A percentile compares a stretch with the other conserved stretches of the same genome.
Evolutionary conservation across 2,329 filamentous ascomycete genomes (phyloP).

Genomic region (Cladosporium sp.): DNA sequence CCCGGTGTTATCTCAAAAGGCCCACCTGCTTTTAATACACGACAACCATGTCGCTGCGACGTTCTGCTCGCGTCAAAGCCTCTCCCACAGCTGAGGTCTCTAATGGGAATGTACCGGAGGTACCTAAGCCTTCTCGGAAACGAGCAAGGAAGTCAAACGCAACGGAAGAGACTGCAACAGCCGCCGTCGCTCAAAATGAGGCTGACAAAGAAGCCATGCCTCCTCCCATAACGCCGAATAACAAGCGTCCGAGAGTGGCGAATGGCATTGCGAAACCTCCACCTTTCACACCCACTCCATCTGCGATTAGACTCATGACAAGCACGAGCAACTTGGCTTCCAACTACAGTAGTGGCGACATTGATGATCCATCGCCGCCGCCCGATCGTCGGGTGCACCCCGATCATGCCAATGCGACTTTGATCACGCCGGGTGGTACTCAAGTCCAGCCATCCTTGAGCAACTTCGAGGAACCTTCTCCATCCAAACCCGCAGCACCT

Average conservation of each 20-base stretch:
- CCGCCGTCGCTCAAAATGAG: slow-evolving; percentile 10
- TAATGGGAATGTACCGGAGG: slow-evolving; percentile 5
- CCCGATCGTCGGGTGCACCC: slow-evolving; percentile 58
- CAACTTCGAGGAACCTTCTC: slow-evolving; percentile 35
- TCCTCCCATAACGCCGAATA: slow-evolving; percentile 28
- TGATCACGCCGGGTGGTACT: slow-evolving; percentile 68
- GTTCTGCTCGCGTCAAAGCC: slow-evolving; percentile 45
- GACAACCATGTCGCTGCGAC: slow-evolving; percentile 47
- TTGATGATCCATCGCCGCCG: slow-evolving; percentile 32
- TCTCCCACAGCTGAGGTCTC: slow-evolving; percentile 3
- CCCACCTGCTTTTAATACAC: background rate
- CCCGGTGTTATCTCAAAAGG: no score
- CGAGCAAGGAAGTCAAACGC: slow-evolving; percentile 21
- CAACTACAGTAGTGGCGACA: slow-evolving; percentile 38
- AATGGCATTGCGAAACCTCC: slow-evolving; percentile 27
- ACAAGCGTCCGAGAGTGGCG: slow-evolving; percentile 27
- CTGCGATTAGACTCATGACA: slow-evolving; percentile 44
- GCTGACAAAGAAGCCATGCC: slow-evolving; percentile 19
- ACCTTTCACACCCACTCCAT: slow-evolving; percentile 47
- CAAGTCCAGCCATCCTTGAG: slow-evolving; percentile 52
- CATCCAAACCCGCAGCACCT: slow-evolving; percentile 31
- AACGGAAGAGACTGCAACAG: slow-evolving; percentile 16
- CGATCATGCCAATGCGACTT: slow-evolving; percentile 62
- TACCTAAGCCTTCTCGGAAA: slow-evolving; percentile 17
- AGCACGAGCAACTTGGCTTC: slow-evolving; percentile 26